These are phyloP conservation scores for Trebouxiophyceae sp. DNA, from an alignment of 163 green algal species.

Conservation along the genomic window DNA sequence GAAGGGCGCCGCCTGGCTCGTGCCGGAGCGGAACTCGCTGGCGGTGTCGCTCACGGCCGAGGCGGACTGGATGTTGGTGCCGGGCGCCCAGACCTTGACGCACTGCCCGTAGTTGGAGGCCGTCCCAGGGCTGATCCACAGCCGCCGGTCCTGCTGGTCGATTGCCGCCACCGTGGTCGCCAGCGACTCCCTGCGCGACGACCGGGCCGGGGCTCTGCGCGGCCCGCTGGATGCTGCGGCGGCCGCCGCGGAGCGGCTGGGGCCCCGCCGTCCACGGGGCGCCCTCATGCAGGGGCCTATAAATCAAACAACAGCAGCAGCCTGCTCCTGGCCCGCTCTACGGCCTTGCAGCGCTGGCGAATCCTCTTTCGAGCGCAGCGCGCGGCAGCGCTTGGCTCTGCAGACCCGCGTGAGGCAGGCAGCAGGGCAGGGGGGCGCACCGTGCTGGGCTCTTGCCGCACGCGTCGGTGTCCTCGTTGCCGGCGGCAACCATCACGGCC, in stretches of 20 bases:
- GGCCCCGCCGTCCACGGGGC: too few relatives aligned
- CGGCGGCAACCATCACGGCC: slow-evolving; percentile 36
- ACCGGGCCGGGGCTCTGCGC: too few relatives aligned
- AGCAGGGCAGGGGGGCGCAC: slow-evolving; percentile 1
- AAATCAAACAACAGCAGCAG: too few relatives aligned
- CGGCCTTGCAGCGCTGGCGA: too few relatives aligned
- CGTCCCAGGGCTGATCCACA: slow-evolving; percentile 24
- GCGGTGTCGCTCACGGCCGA: not conserved
- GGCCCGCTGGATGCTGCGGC: too few relatives aligned
- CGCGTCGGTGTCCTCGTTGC: slow-evolving; percentile 46
- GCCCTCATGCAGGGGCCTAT: too few relatives aligned
- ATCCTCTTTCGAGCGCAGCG: too few relatives aligned
- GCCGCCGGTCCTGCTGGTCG: slow-evolving; percentile 19
- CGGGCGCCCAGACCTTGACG: slow-evolving; percentile 70
- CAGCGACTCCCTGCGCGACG: slow-evolving; percentile 14
- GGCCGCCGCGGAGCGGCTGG: too few relatives aligned
- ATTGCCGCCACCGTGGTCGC: slow-evolving; percentile 37
- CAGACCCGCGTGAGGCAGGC: too few relatives aligned
- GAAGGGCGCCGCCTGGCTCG: slow-evolving; percentile 45
- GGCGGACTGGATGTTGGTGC: slow-evolving; percentile 46
- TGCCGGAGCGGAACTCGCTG: slow-evolving; percentile 29
- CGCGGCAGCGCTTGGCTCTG: too few relatives aligned
- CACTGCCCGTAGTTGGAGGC: slow-evolving; percentile 49
- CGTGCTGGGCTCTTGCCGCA: slow-evolving; percentile 51
- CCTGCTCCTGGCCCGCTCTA: too few relatives aligned